Base-by-base conservation (phyloP, 2,329 filamentous ascomycete species). In the Ceratocystis papillata region DNA sequence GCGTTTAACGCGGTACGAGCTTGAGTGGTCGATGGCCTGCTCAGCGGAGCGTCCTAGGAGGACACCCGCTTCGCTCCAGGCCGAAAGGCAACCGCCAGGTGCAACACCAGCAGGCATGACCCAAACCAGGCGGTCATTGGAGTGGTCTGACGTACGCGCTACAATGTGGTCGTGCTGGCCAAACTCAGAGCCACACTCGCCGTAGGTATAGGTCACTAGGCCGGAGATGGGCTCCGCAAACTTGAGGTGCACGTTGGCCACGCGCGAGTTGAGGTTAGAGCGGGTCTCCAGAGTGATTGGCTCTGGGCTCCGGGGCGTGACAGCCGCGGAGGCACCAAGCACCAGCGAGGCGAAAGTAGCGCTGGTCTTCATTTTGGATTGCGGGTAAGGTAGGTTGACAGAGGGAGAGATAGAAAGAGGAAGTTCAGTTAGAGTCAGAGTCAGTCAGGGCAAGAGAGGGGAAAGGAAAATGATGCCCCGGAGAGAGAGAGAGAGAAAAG, bases 21-120 rank as follows among this genome's bases (percentile, higher is more conserved):
- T 30, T 6, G 69, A 66, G 53, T 70, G 68, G 30, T 69, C 68
- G 28, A 69, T 68, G 20, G 67, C 66, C 48, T 69, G 66, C 48
- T 67, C 48, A 25, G 25, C n/a, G 73, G 74, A 20, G 74, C 77
- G 22, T 76, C 69, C 2, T 76, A 71, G 1, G 15, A 64, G 63
- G 4, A 68, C 20, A 10, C 73, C 74, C 1, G 69, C 25, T 0
- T 70, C 67, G 48, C 70, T 70, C 76, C 75, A 78, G 3, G 77
- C 77, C 1, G 76, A 77, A 55, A 79, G 73, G 69, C 77, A 79
- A 10, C 75, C 75, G 10, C 72, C 73, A 4, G 73, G 72, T 72
- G 74, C 45, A 48, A 66, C 68, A 37, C 67, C 68, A 33, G 64
- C 48, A 6, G 70, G 70, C 57, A 71, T 70, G 2, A 68, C 50